Base-by-base conservation (phyloP, 306 rosid genomes). In the Aeschynomene evenia region DNA sequence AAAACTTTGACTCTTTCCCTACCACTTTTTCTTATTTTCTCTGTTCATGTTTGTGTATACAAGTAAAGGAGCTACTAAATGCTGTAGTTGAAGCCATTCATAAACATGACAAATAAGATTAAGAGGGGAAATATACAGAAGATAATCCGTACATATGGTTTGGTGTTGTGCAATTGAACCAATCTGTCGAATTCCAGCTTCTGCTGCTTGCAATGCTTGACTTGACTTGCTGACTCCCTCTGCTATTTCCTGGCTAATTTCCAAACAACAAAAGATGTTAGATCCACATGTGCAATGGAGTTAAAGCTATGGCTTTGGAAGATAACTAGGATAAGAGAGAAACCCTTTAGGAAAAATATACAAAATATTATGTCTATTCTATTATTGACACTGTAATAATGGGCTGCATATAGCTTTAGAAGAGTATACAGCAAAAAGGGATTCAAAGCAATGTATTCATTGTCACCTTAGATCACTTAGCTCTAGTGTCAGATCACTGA, bases 131-230 rank as follows among this genome's bases (percentile, higher is more conserved):
- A 51, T 33, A 15, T 55, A 28, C n/a, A 31, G 21, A 21, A 11
- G 31, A 54, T 63, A 24, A 57, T 68, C 82, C 97, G 24, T 84
- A 94, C 95, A 87, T 39, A 90, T 75, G n/a, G 99, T 94, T 81
- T 84, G 91, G 76, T 91, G 84, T 59, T 80, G 96, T 42, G 99
- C 99, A 42, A 85, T 63, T 9, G 88, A 50, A 23, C 99, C 91
- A 6, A 94, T 82, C 78, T 85, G 87, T 60, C 89, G 88, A 71
- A 94, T 82, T 83, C 97, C 97, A 46, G 92, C 86, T 80, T 87
- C 91, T 45, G 97, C 97, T 7, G 97, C 92, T 77, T 85, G 95
- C 77, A 94, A 85, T 53, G 96, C 95, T 86, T 91, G 95, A 75
- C 92, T 74, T 49, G 99, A 91, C 77, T 87, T 91, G 89, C 3